A percentile compares a stretch with the other conserved stretches of the same genome.
Conservation (phyloP, 1,139 yeast genomes). For the Pneumocystis oryctolagi region DNA sequence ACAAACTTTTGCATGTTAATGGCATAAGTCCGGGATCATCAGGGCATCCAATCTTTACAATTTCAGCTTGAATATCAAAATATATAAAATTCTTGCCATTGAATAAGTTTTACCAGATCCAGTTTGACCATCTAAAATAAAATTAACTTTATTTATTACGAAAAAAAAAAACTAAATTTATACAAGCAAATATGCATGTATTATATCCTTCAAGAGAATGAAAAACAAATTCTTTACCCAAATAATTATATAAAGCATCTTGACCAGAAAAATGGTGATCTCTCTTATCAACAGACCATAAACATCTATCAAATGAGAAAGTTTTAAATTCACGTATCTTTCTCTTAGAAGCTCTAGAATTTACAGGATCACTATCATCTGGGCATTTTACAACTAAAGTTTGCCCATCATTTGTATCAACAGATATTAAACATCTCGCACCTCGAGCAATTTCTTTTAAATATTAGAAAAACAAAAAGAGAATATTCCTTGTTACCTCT, state of each 20-base stretch:
- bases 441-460: slow-evolving; percentile 18
- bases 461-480: slow-evolving; percentile 7
- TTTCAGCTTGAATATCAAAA: slow-evolving; percentile 50
- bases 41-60: slow-evolving; percentile 42
- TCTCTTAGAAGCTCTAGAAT: slow-evolving; percentile 1
- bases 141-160: slow-evolving; percentile 6
- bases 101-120: slow-evolving; percentile 62
- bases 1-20: slow-evolving; percentile 12
- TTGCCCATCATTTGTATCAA: slow-evolving; percentile 20
- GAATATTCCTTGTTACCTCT: slow-evolving; percentile 12
- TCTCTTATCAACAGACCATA: slow-evolving; percentile 2
- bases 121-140: slow-evolving; percentile 45
- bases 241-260: slow-evolving; percentile 33
- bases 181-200: slow-evolving; percentile 52
- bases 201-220: slow-evolving; percentile 58
- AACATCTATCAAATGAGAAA: slow-evolving; percentile 9
- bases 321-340: slow-evolving; percentile 13
- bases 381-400: slow-evolving; percentile 19
- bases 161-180: neutral
- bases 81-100: slow-evolving; percentile 46
- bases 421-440: slow-evolving; percentile 11
- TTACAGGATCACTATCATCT: slow-evolving; percentile 11
- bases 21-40: slow-evolving; percentile 28
- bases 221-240: slow-evolving; percentile 45
- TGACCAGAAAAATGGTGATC: slow-evolving; percentile 24